These are phyloP conservation scores for Narthecium ossifragum DNA, from an alignment of 106 monocot species.

Conservation along the genomic window DNA sequence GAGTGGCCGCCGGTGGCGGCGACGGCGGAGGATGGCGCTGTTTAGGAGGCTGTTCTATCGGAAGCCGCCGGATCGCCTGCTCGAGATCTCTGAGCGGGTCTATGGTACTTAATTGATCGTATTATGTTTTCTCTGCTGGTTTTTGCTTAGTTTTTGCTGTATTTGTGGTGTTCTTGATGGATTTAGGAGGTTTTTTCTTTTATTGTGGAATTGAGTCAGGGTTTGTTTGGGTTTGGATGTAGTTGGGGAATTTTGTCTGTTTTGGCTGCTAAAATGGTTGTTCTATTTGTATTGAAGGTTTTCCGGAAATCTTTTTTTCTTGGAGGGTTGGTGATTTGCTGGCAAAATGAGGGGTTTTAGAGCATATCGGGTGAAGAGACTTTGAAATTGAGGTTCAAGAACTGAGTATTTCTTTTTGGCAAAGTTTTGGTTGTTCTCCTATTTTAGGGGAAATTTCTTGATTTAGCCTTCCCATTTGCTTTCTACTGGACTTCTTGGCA, in stretches of 20 bases:
- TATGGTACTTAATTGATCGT: slow-evolving; percentile 47
- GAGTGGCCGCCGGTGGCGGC: slow-evolving; percentile 17
- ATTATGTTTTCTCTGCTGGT: background rate
- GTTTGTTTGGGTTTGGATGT: background rate
- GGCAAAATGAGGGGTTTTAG: background rate
- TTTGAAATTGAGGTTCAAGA: no score
- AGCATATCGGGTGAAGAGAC: no score
- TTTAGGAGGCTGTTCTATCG: slow-evolving; percentile 86
- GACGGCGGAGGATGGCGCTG: slow-evolving; percentile 68
- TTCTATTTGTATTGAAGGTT: no score
- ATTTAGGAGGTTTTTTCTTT: background rate
- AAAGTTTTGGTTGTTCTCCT: no score
- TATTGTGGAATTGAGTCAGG: no score
- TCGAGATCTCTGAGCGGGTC: slow-evolving; percentile 96
- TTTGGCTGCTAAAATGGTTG: no score
- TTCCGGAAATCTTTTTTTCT: no score
- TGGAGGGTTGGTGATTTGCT: background rate
- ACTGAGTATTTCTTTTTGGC: no score
- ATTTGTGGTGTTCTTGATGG: slow-evolving; percentile 1
- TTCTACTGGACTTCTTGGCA: no score
- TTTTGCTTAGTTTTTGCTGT: background rate
- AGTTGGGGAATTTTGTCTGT: no score
- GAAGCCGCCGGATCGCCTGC: slow-evolving; percentile 90
- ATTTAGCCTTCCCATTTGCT: no score
- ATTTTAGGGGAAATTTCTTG: no score